Percentiles rank a stretch among this genome's conserved stretches.
These are phyloP conservation scores for Cryptococcus sp. DNA, from an alignment of 1,284 basidiomycete species.

Conservation along the genomic window DNA sequence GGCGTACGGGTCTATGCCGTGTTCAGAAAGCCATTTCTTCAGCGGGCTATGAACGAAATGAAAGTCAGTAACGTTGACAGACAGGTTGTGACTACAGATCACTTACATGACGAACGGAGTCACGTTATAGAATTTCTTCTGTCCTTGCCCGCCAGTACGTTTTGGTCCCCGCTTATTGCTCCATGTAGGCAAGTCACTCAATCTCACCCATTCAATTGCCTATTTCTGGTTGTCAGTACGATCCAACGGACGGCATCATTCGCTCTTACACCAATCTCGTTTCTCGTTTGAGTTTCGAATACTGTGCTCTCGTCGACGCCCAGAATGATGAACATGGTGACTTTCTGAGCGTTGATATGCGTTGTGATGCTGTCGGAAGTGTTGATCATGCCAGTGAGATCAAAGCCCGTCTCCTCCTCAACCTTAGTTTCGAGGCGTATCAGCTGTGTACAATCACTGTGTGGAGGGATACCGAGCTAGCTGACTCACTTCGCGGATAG, in stretches of 20 bases:
- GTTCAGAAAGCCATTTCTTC: constrained; percentile 41
- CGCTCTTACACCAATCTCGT: constrained; percentile 91
- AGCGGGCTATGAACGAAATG: constrained; percentile 29
- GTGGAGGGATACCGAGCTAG: neutral
- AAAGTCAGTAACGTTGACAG: neutral
- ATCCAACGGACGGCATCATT: neutral
- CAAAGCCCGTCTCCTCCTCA: constrained; percentile 90
- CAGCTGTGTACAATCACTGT: neutral
- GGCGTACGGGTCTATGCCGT: constrained; percentile 33
- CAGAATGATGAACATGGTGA: constrained; percentile 89
- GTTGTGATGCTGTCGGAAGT: constrained; percentile 76
- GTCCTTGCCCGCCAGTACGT: constrained; percentile 48
- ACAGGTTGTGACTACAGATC: neutral
- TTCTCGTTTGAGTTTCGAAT: constrained; percentile 92
- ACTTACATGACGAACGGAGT: constrained; percentile 89
- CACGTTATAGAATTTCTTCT: constrained; percentile 89
- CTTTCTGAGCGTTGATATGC: constrained; percentile 82
- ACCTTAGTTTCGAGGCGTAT: constrained; percentile 60
- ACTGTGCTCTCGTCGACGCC: constrained; percentile 85
- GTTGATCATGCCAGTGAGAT: constrained; percentile 70
- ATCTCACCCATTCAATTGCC: constrained; percentile 96
- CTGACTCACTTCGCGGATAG: constrained; percentile 76
- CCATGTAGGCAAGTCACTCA: constrained; percentile 92
- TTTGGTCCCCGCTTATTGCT: constrained; percentile 64
- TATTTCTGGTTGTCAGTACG: constrained; percentile 46